Percentiles rank a stretch among this genome's conserved stretches.
Conservation (phyloP, 2,329 filamentous ascomycete species). For the Zymoseptoria ardabiliae region DNA sequence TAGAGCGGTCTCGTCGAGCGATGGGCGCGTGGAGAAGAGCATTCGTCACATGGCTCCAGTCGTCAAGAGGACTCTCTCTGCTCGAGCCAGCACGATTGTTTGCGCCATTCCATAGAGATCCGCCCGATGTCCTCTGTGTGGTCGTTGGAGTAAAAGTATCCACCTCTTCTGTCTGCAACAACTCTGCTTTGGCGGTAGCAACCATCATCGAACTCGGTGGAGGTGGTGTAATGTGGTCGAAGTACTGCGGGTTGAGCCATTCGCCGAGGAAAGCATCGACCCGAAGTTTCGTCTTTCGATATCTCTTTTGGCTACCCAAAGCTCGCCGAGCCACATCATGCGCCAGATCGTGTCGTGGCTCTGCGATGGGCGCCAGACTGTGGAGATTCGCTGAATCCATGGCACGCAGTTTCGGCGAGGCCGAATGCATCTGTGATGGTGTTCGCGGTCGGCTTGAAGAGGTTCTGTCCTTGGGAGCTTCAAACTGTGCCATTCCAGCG, state of each 20-base stretch:
- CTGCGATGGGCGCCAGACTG: conserved; percentile 27
- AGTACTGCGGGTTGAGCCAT: conserved; percentile 92
- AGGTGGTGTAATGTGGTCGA: conserved; percentile 82
- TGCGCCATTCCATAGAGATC: conserved; percentile 42
- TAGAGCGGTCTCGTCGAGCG: conserved; percentile 41
- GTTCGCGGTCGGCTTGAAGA: conserved; percentile 23
- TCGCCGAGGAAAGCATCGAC: conserved; percentile 91
- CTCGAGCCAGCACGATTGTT: conserved; percentile 18
- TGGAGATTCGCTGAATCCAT: conserved; percentile 20
- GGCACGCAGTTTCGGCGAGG: conserved; percentile 26
- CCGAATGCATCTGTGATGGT: conserved; percentile 25
- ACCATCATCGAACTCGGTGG: conserved; percentile 83
- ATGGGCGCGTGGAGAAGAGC: conserved; percentile 27
- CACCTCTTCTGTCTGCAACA: conserved; percentile 66
- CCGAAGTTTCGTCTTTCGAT: conserved; percentile 56
- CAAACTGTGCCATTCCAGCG: conserved; percentile 69
- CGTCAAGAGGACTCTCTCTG: conserved; percentile 21
- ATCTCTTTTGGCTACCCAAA: conserved; percentile 29
- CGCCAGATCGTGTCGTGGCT: conserved; percentile 33
- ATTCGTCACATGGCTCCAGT: conserved; percentile 24
- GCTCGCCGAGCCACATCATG: conserved; percentile 30
- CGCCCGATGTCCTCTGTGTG: conserved; percentile 29
- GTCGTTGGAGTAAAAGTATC: conserved; percentile 36
- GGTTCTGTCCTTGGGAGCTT: conserved; percentile 31
- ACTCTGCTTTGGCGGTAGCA: conserved; percentile 76